These are phyloP conservation scores for Aspergillus olivimuriae DNA, from an alignment of 495 filamentous ascomycete species.

Conservation along the genomic window DNA sequence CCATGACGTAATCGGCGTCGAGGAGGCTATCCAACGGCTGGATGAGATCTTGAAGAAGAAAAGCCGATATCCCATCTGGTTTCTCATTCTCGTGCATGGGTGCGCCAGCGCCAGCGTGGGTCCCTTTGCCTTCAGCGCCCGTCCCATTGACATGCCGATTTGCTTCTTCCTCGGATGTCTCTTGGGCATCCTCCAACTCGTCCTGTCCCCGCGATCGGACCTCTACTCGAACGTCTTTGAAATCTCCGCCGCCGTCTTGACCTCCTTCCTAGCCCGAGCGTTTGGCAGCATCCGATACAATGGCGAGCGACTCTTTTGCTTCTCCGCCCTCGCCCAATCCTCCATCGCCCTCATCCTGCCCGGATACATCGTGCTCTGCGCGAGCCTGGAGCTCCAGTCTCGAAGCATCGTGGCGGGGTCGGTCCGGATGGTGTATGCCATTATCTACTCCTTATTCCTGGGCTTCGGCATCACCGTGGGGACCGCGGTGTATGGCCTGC, in stretches of 20 bases:
- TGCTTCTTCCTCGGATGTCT: constrained; percentile 80
- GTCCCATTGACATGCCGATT: constrained; percentile 82
- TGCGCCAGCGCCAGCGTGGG: constrained; percentile 72
- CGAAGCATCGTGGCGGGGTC: constrained; percentile 81
- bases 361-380: constrained; percentile 78
- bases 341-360: constrained; percentile 90
- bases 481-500: constrained; percentile 78
- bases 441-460: constrained; percentile 92
- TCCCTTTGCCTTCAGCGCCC: constrained; percentile 85
- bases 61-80: constrained; percentile 60
- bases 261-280: constrained; percentile 81
- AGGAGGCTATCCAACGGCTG: constrained; percentile 69
- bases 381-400: constrained; percentile 81
- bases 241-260: constrained; percentile 77
- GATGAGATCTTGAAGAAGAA: constrained; percentile 57
- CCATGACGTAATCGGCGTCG: constrained; percentile 78
- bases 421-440: constrained; percentile 91
- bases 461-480: constrained; percentile 97
- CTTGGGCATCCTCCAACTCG: constrained; percentile 75
- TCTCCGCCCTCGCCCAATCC: constrained; percentile 85
- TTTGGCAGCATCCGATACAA: constrained; percentile 70
- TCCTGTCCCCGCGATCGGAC: constrained; percentile 71
- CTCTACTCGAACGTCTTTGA: constrained; percentile 84
- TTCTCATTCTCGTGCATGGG: constrained; percentile 78
- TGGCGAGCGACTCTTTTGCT: constrained; percentile 70